Evolutionary conservation across 768 basidiomycete species (phyloP).

Genomic region (Lactarius sanguifluus): DNA sequence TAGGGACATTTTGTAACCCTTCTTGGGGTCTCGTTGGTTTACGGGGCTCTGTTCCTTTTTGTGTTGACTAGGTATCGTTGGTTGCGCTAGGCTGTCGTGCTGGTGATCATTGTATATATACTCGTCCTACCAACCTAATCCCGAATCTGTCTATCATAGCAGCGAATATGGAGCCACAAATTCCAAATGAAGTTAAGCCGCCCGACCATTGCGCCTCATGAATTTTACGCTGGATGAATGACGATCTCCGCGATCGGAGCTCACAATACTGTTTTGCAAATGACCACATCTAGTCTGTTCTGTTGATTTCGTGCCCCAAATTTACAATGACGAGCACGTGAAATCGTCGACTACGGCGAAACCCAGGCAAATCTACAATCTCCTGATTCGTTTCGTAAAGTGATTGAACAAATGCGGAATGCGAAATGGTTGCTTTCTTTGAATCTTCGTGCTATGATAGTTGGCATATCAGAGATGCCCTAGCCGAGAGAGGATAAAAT

Average conservation of each 20-base stretch:
- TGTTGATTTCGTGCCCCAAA: neutral
- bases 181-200: neutral
- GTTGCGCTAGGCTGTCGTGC: slow-evolving; percentile 11
- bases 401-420: slow-evolving; percentile 12
- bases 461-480: neutral
- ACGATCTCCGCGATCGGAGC: neutral
- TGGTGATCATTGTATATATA: slow-evolving; percentile 12
- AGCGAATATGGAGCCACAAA: neutral
- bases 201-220: neutral
- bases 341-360: neutral
- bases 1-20: slow-evolving; percentile 5
- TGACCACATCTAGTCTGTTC: neutral
- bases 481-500: neutral
- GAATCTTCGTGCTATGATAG: neutral
- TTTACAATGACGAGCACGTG: neutral
- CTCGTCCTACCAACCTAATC: neutral
- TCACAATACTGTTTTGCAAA: neutral
- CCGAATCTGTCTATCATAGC: neutral
- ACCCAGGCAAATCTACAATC: neutral
- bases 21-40: neutral
- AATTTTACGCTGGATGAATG: neutral
- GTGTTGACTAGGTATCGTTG: slow-evolving; percentile 15
- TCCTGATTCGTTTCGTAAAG: slow-evolving; percentile 13
- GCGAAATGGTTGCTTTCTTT: slow-evolving; percentile 10
- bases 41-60: neutral